These are phyloP conservation scores for Chlorella vulgaris DNA, from an alignment of 139 green algal species.

Conservation along the genomic window DNA sequence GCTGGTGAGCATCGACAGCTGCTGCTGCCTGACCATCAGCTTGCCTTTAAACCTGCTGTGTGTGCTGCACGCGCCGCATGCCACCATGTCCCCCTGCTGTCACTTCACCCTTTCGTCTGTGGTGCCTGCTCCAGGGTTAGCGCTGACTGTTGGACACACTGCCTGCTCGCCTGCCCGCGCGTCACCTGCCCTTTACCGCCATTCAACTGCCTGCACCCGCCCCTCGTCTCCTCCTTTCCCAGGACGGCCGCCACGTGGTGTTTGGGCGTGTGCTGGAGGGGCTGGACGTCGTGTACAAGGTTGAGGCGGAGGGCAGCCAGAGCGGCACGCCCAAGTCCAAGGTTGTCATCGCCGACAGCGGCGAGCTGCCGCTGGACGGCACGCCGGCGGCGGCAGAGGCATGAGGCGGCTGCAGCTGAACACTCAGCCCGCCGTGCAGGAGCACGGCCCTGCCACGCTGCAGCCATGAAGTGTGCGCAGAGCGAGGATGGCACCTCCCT, in stretches of 20 bases:
- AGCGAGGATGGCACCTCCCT: too few relatives aligned
- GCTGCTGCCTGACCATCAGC: too few relatives aligned
- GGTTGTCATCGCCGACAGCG: conserved; percentile 81
- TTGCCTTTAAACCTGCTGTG: background rate
- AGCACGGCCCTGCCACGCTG: too few relatives aligned
- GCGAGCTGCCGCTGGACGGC: conserved; percentile 56
- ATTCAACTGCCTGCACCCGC: background rate
- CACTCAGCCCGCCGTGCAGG: background rate
- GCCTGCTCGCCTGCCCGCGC: too few relatives aligned
- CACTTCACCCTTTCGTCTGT: too few relatives aligned
- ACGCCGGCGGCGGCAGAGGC: background rate
- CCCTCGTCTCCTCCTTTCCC: conserved; percentile 9
- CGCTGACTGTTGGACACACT: too few relatives aligned
- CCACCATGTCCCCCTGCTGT: too few relatives aligned
- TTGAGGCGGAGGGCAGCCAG: conserved; percentile 82
- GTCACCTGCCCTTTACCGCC: too few relatives aligned
- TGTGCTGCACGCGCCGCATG: background rate
- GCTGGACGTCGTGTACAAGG: conserved; percentile 77
- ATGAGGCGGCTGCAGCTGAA: background rate
- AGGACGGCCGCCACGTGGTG: conserved; percentile 96
- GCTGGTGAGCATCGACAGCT: conserved; percentile 9
- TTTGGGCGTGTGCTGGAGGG: conserved; percentile 89
- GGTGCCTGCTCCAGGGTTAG: too few relatives aligned
- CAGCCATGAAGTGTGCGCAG: too few relatives aligned
- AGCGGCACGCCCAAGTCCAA: conserved; percentile 77